phyloP scores from a whole-genome alignment of 768 basidiomycete genomes.

The Ephemerocybe angulata region DNA sequence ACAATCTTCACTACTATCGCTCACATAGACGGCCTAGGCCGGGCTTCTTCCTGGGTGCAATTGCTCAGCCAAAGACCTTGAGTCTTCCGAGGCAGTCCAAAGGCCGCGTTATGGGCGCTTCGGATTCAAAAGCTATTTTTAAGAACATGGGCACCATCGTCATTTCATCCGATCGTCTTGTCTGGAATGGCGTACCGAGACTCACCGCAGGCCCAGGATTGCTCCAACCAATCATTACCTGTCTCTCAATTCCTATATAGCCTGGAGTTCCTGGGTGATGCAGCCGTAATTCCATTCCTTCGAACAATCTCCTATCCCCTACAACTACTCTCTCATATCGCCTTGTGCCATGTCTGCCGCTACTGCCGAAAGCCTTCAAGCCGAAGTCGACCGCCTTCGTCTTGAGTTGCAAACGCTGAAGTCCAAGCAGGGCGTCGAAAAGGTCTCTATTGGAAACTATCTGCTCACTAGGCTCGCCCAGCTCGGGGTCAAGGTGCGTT shows the following conservation, averaged over 20 bases:
- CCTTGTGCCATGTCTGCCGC: not conserved
- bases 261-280: too few species aligned
- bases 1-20: too few species aligned
- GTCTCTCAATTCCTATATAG: conserved; percentile 11
- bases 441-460: conserved; percentile 55
- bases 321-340: not conserved
- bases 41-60: too few species aligned
- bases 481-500: conserved; percentile 55
- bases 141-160: not conserved
- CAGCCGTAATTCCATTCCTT: not conserved
- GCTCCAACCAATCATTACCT: not conserved
- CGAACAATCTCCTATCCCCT: conserved; percentile 3
- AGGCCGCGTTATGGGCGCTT: not conserved
- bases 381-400: conserved; percentile 37
- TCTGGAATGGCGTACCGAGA: conserved; percentile 13
- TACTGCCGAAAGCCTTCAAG: conserved; percentile 18
- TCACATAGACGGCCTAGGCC: not conserved
- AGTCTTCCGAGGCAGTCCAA: too few species aligned
- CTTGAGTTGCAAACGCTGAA: conserved; percentile 43
- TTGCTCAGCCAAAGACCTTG: too few species aligned
- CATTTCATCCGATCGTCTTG: not conserved
- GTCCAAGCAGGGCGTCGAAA: conserved; percentile 33
- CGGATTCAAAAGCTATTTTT: not conserved
- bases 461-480: conserved; percentile 61
- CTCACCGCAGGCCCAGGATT: not conserved